Evolutionary conservation across 768 basidiomycete genomes (phyloP), one percentile per base, ranked within the genome.

Genomic region (Suillus discolor): DNA sequence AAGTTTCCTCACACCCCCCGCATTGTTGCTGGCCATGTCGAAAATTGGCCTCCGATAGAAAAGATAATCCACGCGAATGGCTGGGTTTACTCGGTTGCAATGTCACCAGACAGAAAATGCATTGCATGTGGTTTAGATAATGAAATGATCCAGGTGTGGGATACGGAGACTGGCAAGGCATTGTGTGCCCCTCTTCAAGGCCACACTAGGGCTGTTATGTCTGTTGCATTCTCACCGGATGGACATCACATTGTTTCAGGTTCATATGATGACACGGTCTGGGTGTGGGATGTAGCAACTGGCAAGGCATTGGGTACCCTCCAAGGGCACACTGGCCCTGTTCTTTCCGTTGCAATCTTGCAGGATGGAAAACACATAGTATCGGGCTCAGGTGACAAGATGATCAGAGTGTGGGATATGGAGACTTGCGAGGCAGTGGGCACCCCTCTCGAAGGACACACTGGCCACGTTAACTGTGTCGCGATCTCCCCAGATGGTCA

Each of bases 161-260:
- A 44, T 1, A 20, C 18, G 5, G 41, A 42, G 42, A 44, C 42
- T 7, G 18, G 42, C 41, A 16, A 18, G 8, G 42, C 8, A 20
- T 44, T 18, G 2, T 8, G 42, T 20, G 20, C 18, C 18, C 4
- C 11, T 3, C 44, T 45, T 20, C 20, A 11, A 45, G 44, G 44
- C 0, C 44, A 45, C 20, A 45, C 44, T 4, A 0, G 0, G 1
- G 0, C 0, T 0, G 44, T 45, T 45, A 1, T 0, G 20, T 45
- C 44, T 11, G 9, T 45, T 0, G 20, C 44, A 11, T 20, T 45
- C 9, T 45, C 20, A 9, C 9, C 44, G 4, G 44, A 45, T 45
- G 44, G 44, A 1, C 8, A 45, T 20, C 3, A 1, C 20, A 45
- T 45, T 5, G 20, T 45, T 0, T 44, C 44, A 20, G 20, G 44